Evolutionary conservation across 75 land plant species (phyloP), one percentile per base, ranked within the genome.

Genomic region (Gnetum montanum): DNA sequence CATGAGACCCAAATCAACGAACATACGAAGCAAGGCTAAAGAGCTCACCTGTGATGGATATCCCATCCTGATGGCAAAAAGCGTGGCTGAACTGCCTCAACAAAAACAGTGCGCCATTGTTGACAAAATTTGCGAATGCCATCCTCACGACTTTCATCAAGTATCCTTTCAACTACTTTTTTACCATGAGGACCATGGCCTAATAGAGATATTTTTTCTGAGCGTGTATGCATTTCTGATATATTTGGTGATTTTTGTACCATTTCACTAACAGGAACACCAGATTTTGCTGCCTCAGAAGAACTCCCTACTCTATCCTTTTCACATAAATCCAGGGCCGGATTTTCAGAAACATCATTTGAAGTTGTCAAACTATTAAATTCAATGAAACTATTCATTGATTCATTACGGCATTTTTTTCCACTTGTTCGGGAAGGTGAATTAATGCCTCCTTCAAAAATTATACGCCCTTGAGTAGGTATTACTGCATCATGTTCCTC

Each of bases 181-280:
- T 74, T 86, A 23, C 99, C 99, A 68, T 95, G 99, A 3, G 82
- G 86, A 8, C 96, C 91, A 79, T 95, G 99, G 46, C 99, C 99
- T 43, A 93, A 65, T 41, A 93, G 45, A n/a, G 97, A 92, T 48
- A 81, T 55, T 50, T 85, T 93, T 15, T 67, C 43, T 52, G 55
- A 18, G 10, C 55, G 55, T 15, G 8, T 31, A 13, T 23, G 34
- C 8, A 25, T 33, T 52, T 8, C 18, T 18, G 23, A 33, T 13
- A 7, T 28, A 15, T 31, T 19, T 20, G 12, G 8, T 13, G 34
- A 19, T 20, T 34, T 23, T 52, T 52, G 36, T 36, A 19, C 25
- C 19, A 33, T 18, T 12, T 18, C 37, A 31, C 34, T 25, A 52
- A 4, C 12, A 52, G 20, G 19, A 33, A 31, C 8, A 52, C 22